phyloP scores from a whole-genome alignment of 2,329 filamentous ascomycete species.

The Endothia cerciana region DNA sequence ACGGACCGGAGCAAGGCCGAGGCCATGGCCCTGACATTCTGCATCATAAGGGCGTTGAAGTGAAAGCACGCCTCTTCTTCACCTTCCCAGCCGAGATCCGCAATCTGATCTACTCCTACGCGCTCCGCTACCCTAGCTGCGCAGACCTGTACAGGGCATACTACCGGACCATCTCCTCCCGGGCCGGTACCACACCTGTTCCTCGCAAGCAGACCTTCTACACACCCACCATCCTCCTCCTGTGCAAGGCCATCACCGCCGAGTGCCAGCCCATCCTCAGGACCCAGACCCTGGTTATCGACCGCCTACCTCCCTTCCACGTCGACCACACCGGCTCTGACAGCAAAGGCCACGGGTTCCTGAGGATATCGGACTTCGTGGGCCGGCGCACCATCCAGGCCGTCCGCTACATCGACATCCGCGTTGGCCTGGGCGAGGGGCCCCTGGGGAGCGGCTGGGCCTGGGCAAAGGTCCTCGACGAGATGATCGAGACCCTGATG shows the following conservation, averaged over 20 bases:
- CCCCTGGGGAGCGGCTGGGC: conserved; percentile 34
- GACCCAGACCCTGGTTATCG: conserved; percentile 37
- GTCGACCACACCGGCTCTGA: conserved; percentile 29
- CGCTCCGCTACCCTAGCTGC: conserved; percentile 37
- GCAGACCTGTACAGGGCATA: conserved; percentile 37
- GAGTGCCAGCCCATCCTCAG: conserved; percentile 39
- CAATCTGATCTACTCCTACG: conserved; percentile 40
- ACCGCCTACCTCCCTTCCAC: conserved; percentile 41
- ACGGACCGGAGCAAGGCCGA: not conserved
- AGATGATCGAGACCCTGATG: conserved; percentile 36
- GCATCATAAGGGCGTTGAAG: not conserved
- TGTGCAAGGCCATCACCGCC: conserved; percentile 40
- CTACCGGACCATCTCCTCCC: conserved; percentile 33
- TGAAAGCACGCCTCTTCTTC: conserved; percentile 34
- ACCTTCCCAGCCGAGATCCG: conserved; percentile 41
- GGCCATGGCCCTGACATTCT: not conserved
- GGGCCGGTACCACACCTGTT: not conserved
- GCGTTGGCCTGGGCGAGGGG: conserved; percentile 38
- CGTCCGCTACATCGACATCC: conserved; percentile 38
- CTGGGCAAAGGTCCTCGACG: conserved; percentile 36
- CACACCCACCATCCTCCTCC: conserved; percentile 41
- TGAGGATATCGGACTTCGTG: conserved; percentile 38
- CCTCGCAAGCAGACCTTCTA: conserved; percentile 28
- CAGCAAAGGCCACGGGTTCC: conserved; percentile 29
- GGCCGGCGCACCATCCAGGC: conserved; percentile 38